These are phyloP conservation scores for Microbotryum saponariae DNA, from an alignment of 1,284 basidiomycete genomes.

Conservation along the genomic window DNA sequence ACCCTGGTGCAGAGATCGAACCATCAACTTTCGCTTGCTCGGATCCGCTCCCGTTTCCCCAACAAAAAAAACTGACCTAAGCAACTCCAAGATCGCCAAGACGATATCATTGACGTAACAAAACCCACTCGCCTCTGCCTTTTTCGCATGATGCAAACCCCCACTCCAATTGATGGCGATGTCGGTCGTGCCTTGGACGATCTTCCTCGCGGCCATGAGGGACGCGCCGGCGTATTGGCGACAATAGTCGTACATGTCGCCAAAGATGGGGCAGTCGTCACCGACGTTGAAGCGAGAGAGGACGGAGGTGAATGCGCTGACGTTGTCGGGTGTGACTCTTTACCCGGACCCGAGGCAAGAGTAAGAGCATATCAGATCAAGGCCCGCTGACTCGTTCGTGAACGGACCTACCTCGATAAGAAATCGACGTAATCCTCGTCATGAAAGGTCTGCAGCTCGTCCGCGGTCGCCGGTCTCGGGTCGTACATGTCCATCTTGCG, in stretches of 20 bases:
- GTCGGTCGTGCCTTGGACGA: slow-evolving; percentile 78
- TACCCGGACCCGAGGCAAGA: no score
- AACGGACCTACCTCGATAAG: slow-evolving; percentile 54
- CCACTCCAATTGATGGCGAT: slow-evolving; percentile 98
- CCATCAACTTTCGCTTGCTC: not conserved
- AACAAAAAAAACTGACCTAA: slow-evolving; percentile 53
- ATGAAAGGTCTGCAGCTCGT: slow-evolving; percentile 85
- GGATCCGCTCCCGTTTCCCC: no score
- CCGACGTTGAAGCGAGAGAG: slow-evolving; percentile 37
- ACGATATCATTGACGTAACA: slow-evolving; percentile 97
- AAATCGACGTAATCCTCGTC: slow-evolving; percentile 92
- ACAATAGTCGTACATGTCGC: slow-evolving; percentile 87
- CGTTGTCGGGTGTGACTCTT: slow-evolving; percentile 75
- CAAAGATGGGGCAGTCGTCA: slow-evolving; percentile 89
- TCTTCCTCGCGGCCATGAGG: slow-evolving; percentile 77
- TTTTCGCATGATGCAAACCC: slow-evolving; percentile 90
- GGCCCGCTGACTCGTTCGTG: no score
- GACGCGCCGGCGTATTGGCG: slow-evolving; percentile 85
- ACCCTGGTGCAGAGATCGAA: slow-evolving; percentile 49
- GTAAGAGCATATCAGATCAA: no score
- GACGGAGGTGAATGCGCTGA: slow-evolving; percentile 47
- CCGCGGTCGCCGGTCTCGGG: slow-evolving; percentile 77
- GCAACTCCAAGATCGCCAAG: slow-evolving; percentile 79
- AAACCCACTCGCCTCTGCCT: slow-evolving; percentile 90
- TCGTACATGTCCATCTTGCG: slow-evolving; percentile 92